Evolutionary conservation across 208 protist species (phyloP), one percentile per base, ranked within the genome.

Genomic region (Naegleria lovaniensis): DNA sequence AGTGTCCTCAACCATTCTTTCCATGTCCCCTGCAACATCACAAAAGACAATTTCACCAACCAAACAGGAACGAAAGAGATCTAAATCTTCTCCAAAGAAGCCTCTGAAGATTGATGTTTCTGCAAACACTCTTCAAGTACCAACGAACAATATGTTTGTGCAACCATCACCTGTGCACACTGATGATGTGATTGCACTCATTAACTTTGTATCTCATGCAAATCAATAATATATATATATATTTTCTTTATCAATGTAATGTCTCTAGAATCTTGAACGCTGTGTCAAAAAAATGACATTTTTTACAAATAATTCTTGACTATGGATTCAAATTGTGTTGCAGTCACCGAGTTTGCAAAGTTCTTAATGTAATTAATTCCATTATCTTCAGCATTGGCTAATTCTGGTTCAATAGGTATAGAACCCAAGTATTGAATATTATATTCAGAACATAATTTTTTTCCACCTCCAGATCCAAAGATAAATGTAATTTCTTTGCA

Each of bases 401-500:
- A 85, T 29, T 90, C 33, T 11, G 92, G 92, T 52, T 93, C 92
- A 85, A 93, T 67, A 48, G 92, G 92, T 33, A 93, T 92, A 36
- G 4, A 38, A 39, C 92, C 92, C 25, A 93, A 91, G 4, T 94
- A 92, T n/a, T 55, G 6, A 48, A 92, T 39, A 48, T 91, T 93
- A 93, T 40, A 90, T 43, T 94, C 76, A 92, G 90, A 91, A 39
- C 95, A 93, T 79, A 97, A 93, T 90, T 94, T 94, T 87, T 92
- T 89, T 13, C 96, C 96, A n/a, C 96, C 97, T 43, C 95, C 96
- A 25, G 89, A 91, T 29, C 95, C 95, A 91, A 98, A 98, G 48
- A 98, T 96, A 90, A 96, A 94, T 5, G 95, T 97, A 92, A 95
- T 96, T 90, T 97, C 95, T 39, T 94, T 94, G 86, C 97, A 98